Evolutionary conservation across 257 asterid genomes (phyloP), one percentile per base, ranked within the genome.

Genomic region (Misopates orontium): DNA sequence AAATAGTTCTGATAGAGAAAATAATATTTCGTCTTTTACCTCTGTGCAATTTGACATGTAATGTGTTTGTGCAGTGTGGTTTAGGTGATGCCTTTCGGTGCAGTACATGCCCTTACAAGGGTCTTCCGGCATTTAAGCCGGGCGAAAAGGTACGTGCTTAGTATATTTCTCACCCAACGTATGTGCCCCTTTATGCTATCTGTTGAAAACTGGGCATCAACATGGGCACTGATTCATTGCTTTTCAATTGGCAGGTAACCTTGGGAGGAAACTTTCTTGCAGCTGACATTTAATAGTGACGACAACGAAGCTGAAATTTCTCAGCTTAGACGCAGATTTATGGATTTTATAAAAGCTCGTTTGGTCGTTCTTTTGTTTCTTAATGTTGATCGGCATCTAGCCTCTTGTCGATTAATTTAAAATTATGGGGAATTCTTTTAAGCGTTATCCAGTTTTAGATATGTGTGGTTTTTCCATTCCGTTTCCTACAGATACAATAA

Each of bases 41-140:
- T 36, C 19, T 59, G 18, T 36, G 64, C 41, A 36, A 36, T 36
- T 36, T 19, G 18, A 48, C 49, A 39, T 16, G 19, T n/a, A 40
- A 11, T 39, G 7, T 62, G 40, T 73, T 56, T 63, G 14, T 77
- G 77, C 89, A 93, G 97, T 90, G 99, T 77, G 95, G 97, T 68
- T 86, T 93, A 22, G 99, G 99, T 64, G 97, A 93, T 86, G 99
- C 97, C 66, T 93, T 90, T 59, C 91, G 99, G 56, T 87, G 99
- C 70, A 51, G 95, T 65, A 83, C 96, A 41, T 93, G 99, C 61
- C 99, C 99, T 58, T 93, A 90, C 77, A 93, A 90, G 81, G 97
- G 99, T 71, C 95, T 93, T 77, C 87, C 95, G 65, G 21, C 83
- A 49, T 93, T 93, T 74, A 83, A 89, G 83, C 84, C 83, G 17